Evolutionary conservation across 345 rosid species (phyloP), one percentile per base, ranked within the genome.

Genomic region (Rubroshorea leprosula): DNA sequence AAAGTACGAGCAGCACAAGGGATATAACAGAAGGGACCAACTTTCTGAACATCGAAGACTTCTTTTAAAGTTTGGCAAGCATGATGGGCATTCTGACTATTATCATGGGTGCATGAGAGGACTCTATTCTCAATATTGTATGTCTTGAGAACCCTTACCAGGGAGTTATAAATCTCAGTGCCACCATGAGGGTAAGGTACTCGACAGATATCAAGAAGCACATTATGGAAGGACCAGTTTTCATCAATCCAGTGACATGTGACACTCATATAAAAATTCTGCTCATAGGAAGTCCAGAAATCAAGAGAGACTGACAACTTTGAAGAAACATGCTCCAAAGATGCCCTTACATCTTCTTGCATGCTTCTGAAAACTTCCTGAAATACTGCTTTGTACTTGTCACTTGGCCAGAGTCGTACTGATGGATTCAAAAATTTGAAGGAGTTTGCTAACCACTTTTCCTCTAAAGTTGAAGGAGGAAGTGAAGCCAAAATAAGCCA

Each of bases 1-100:
- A 92, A 74, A 62, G 90, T 83, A 47, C 68, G 93, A 55, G 96
- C 97, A 49, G 94, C 93, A 72, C 96, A 92, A 0, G 98, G 98
- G 57, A 92, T 80, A 59, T 80, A 89, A 63, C 89, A 86, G 76
- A 92, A 92, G 29, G 93, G 90, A 19, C 84, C 85, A 14, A 53
- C 68, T 79, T 86, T 81, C 74, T 81, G 84, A 58, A 75, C 77
- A 68, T 89, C 93, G 39, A 86, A 72, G 56, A 84, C 79, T 73
- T 80, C 95, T 71, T 84, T 84, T 61, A 92, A 65, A 50, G 84
- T 69, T 70, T 76, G 95, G 67, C 89, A 86, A 26, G 98, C 98
- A 62, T 76, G 95, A 63, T 80, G 66, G 13, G 86, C 90, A 51
- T 78, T 80, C 65, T 74, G 87, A 67, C 86, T 89, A 62, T 92